Conservation (phyloP, 805 yeast genomes). For the Candida tibetensis region DNA sequence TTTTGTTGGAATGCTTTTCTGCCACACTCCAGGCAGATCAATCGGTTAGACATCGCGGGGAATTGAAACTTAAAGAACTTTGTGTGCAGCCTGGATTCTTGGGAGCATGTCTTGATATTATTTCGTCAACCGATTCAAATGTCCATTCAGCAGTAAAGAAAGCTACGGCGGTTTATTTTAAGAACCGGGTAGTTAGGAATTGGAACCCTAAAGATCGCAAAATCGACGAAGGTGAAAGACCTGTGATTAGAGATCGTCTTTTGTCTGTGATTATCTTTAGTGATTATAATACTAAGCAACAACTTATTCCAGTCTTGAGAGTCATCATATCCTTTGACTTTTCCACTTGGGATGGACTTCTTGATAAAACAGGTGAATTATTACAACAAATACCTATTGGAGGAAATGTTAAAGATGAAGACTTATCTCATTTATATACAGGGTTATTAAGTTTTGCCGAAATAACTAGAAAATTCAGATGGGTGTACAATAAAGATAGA, state of each 20-base stretch:
- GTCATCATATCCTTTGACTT: conserved; percentile 32
- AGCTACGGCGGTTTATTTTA: conserved; percentile 80
- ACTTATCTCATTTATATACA: conserved; percentile 44
- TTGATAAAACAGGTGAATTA: conserved; percentile 31
- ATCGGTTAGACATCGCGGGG: conserved; percentile 63
- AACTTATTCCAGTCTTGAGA: conserved; percentile 16
- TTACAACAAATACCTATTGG: conserved; percentile 24
- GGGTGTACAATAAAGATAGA: conserved; percentile 54
- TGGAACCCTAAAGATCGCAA: conserved; percentile 46
- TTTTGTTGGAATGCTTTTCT: conserved; percentile 70
- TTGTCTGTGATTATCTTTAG: conserved; percentile 49
- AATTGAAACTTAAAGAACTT: conserved; percentile 57
- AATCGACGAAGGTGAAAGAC: conserved; percentile 71
- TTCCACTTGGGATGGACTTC: conserved; percentile 37
- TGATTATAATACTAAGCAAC: conserved; percentile 33
- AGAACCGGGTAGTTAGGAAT: conserved; percentile 62
- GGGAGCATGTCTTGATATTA: conserved; percentile 77
- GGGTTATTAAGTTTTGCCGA: conserved; percentile 73
- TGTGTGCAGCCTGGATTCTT: conserved; percentile 67
- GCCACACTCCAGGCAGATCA: conserved; percentile 74
- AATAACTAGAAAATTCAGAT: conserved; percentile 66
- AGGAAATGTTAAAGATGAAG: conserved; percentile 14
- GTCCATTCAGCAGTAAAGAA: conserved; percentile 44
- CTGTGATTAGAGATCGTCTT: conserved; percentile 65
- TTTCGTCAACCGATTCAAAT: conserved; percentile 43